A percentile compares a stretch with the other conserved stretches of the same genome.
Evolutionary conservation across 2,329 filamentous ascomycete species (phyloP).

Genomic region (Aureobasidium sp.): DNA sequence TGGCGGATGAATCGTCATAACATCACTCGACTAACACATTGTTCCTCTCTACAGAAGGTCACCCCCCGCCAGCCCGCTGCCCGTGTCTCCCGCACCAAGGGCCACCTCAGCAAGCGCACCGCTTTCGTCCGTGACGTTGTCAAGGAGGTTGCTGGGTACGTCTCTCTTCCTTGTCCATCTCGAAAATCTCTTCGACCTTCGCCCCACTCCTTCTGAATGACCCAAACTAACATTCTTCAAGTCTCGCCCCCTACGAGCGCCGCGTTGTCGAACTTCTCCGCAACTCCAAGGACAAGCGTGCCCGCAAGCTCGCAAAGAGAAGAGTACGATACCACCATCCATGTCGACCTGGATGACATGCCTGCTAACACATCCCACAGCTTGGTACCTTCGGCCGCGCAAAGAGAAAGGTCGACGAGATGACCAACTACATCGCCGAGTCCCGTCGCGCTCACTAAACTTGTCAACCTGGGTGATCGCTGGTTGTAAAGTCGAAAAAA

Average conservation of each 20-base stretch:
- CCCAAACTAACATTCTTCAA: slow-evolving; percentile 21
- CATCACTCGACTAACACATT: slow-evolving; percentile 17
- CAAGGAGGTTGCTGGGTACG: slow-evolving; percentile 94
- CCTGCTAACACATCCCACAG: slow-evolving; percentile 37
- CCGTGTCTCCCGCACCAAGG: slow-evolving; percentile 67
- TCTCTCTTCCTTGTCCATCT: slow-evolving; percentile 24
- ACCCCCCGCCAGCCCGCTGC: slow-evolving; percentile 44
- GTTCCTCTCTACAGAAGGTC: slow-evolving; percentile 37
- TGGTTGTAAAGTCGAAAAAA: slow-evolving; percentile 16
- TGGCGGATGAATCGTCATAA: not conserved
- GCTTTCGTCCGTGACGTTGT: slow-evolving; percentile 95
- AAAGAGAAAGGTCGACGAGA: slow-evolving; percentile 99
- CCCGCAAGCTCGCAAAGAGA: slow-evolving; percentile 99
- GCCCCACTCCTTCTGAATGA: slow-evolving; percentile 19
- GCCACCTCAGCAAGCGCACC: slow-evolving; percentile 92
- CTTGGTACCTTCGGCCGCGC: slow-evolving; percentile 98
- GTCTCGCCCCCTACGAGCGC: slow-evolving; percentile 66
- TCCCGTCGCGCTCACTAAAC: slow-evolving; percentile 70
- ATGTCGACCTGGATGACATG: slow-evolving; percentile 20
- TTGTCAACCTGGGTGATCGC: slow-evolving; percentile 13
- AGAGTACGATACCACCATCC: slow-evolving; percentile 56
- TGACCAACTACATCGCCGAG: slow-evolving; percentile 96
- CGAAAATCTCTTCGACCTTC: not conserved
- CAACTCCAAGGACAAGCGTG: slow-evolving; percentile 99
- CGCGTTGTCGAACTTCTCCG: slow-evolving; percentile 98